Evolutionary conservation across 2,329 filamentous ascomycete genomes (phyloP), one percentile per base, ranked within the genome.

Genomic region (Colletotrichum coccodes): DNA sequence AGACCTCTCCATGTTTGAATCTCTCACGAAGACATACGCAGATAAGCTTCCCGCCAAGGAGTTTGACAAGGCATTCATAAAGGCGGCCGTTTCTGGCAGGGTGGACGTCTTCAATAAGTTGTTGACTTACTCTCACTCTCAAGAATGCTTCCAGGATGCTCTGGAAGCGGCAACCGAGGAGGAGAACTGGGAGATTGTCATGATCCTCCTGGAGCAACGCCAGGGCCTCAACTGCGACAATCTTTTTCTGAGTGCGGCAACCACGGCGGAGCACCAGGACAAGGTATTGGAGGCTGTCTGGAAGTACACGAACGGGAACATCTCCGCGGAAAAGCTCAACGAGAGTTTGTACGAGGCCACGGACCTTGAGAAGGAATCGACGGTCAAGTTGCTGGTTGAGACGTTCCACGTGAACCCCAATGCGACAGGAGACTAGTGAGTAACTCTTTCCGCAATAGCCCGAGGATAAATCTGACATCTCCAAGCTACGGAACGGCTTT

Each of bases 1-100:
- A 0, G 80, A 83, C 44, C 60, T 78, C 5, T 75, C 79, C 3
- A 82, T 83, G 76, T 81, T 83, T 44, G 77, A 82, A 11, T 83
- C 81, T 52, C 72, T 83, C 1, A 75, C 82, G 16, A 71, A 79
- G 11, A 75, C 78, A n/a, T 83, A 82, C 60, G 75, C 78, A 0
- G 77, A 80, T 11, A 80, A 79, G 57, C 69, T 83, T 0, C 79
- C 81, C 1, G 64, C 76, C 3, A 72, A 78, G 36, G 81, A 83
- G 59, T 83, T 79, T 44, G 78, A 77, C 50, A 80, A 77, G 34
- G 81, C 81, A 0, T 72, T 83, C 3, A 71, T 82, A 26, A 78
- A 75, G n/a, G 78, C 81, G 5, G 81, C 81, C 3, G 75, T 75
- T 12, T 74, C 75, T 1, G 81, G 81, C n/a, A 75, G 79, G n/a